Conservation (phyloP, 345 rosid species). For the Camelina laxa region DNA sequence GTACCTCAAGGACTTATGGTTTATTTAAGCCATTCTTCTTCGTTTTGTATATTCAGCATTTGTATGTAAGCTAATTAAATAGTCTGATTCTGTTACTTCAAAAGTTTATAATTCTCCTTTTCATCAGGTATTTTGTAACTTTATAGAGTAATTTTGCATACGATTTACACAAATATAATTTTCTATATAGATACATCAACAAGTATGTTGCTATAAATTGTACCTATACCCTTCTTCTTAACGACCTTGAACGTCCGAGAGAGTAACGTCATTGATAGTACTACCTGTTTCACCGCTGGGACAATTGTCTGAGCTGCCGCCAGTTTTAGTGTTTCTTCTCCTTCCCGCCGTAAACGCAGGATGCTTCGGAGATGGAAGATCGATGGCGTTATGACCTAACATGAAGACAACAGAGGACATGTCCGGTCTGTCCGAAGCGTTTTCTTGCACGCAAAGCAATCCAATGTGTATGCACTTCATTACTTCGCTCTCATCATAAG, state of each 20-base stretch:
- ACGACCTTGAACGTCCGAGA: conserved; percentile 48
- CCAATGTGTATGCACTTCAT: conserved; percentile 65
- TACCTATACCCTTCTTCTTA: no score
- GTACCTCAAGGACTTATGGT: not conserved
- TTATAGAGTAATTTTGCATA: not conserved
- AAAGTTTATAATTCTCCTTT: no score
- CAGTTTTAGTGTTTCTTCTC: conserved; percentile 7
- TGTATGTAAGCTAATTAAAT: no score
- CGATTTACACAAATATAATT: not conserved
- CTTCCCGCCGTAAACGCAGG: conserved; percentile 56
- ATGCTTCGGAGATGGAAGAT: conserved; percentile 55
- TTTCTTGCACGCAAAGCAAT: conserved; percentile 71
- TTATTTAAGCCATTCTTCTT: no score
- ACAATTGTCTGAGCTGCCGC: conserved; percentile 22
- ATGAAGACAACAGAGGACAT: conserved; percentile 59
- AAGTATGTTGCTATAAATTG: no score
- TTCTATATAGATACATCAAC: no score
- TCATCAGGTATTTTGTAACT: not conserved
- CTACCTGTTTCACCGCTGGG: conserved; percentile 36
- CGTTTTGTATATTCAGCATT: no score
- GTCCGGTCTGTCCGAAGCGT: conserved; percentile 56
- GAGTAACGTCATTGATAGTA: conserved; percentile 47
- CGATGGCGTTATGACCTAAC: conserved; percentile 47
- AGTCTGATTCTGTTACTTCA: no score
- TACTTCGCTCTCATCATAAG: conserved; percentile 44